These are phyloP conservation scores for Aspergillus tanneri DNA, from an alignment of 2,329 filamentous ascomycete genomes.

Conservation along the genomic window DNA sequence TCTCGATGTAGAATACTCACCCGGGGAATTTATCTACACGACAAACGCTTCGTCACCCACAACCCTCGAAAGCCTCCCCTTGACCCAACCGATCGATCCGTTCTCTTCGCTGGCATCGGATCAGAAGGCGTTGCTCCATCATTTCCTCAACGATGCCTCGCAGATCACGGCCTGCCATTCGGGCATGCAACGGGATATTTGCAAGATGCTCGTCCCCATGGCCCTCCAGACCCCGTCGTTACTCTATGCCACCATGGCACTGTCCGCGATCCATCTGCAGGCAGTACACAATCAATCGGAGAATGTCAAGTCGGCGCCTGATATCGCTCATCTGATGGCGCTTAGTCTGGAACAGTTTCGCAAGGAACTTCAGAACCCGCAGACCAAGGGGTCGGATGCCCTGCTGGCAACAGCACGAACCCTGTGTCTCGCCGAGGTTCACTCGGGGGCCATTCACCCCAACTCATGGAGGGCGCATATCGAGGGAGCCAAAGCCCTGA, in stretches of 20 bases:
- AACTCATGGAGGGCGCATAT: conserved; percentile 47
- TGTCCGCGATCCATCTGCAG: conserved; percentile 45
- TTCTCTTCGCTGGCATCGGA: conserved; percentile 37
- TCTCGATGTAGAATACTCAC: conserved; percentile 36
- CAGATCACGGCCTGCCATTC: conserved; percentile 43
- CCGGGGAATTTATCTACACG: conserved; percentile 42
- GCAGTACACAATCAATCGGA: conserved; percentile 38
- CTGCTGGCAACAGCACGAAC: conserved; percentile 45
- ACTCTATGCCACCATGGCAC: conserved; percentile 44
- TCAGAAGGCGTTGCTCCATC: conserved; percentile 41
- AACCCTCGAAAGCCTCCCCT: conserved; percentile 21
- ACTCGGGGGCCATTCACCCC: conserved; percentile 41
- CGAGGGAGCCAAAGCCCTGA: conserved; percentile 42
- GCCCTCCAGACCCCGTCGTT: conserved; percentile 44
- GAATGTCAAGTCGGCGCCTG: conserved; percentile 37
- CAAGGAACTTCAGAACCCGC: conserved; percentile 38
- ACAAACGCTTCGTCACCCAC: conserved; percentile 24
- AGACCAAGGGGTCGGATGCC: conserved; percentile 32
- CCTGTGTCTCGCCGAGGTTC: conserved; percentile 45
- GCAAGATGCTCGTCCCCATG: conserved; percentile 46
- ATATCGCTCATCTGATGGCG: conserved; percentile 41
- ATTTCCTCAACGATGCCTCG: conserved; percentile 44
- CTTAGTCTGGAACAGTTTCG: conserved; percentile 45
- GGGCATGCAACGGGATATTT: conserved; percentile 44
- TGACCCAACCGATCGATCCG: conserved; percentile 36